phyloP scores from a whole-genome alignment of 352 stramenopile species.

The Blastocystis sp. region DNA sequence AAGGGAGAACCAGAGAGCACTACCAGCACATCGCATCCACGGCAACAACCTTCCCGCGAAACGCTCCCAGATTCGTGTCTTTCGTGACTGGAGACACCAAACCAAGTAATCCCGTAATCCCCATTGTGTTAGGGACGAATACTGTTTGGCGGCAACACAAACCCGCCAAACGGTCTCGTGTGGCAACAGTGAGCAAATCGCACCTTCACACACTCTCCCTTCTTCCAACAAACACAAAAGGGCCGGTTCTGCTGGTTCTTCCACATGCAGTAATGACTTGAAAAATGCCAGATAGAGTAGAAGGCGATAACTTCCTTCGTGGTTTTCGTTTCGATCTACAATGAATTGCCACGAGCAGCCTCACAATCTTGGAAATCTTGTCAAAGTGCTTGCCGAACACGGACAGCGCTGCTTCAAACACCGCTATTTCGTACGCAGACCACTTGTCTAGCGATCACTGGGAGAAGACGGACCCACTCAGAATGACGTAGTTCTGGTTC shows the following conservation, averaged over 20 bases:
- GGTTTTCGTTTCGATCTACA: conserved; percentile 58
- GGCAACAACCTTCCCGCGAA: conserved; percentile 67
- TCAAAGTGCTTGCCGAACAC: conserved; percentile 64
- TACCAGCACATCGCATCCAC: conserved; percentile 74
- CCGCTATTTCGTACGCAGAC: conserved; percentile 63
- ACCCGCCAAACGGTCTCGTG: no score
- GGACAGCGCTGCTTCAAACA: conserved; percentile 61
- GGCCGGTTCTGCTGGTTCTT: conserved; percentile 37
- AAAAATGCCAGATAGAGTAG: conserved; percentile 66
- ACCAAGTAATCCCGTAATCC: conserved; percentile 80
- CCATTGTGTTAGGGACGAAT: no score
- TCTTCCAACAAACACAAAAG: conserved; percentile 14
- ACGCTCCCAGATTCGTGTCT: conserved; percentile 83
- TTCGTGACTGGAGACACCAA: conserved; percentile 82
- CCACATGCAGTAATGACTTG: conserved; percentile 64
- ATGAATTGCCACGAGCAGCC: neutral
- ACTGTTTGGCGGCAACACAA: no score
- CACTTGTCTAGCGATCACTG: conserved; percentile 58
- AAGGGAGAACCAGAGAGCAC: neutral
- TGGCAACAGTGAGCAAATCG: no score
- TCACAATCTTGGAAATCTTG: conserved; percentile 37
- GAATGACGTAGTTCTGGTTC: conserved; percentile 42
- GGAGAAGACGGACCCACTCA: neutral
- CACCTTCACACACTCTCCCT: no score
- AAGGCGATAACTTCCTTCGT: conserved; percentile 65